Evolutionary conservation across 306 rosid species (phyloP).

Genomic region (Argentina anserina): DNA sequence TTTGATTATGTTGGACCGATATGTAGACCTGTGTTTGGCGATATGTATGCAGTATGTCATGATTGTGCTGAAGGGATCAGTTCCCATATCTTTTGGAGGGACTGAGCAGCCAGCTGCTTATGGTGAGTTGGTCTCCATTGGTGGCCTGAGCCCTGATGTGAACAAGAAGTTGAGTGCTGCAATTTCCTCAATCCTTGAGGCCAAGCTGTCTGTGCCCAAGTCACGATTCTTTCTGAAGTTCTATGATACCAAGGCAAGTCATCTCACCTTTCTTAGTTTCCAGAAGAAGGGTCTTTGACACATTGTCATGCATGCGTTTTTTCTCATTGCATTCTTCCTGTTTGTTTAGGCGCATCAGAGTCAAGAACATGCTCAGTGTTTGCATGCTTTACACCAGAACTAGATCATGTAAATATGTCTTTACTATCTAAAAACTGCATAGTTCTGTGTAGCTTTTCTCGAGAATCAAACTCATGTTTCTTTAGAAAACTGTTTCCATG

Average conservation of each 20-base stretch:
- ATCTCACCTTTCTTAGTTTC: slow-evolving; percentile 19
- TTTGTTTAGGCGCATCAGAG: slow-evolving; percentile 70
- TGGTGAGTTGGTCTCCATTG: slow-evolving; percentile 93
- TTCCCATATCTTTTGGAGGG: slow-evolving; percentile 89
- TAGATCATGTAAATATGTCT: slow-evolving; percentile 68
- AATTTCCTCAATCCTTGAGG: slow-evolving; percentile 65
- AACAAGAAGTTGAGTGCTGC: slow-evolving; percentile 94
- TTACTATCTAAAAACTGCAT: slow-evolving; percentile 36
- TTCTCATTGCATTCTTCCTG: slow-evolving; percentile 64
- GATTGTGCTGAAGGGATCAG: slow-evolving; percentile 90
- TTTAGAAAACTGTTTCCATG: slow-evolving; percentile 8
- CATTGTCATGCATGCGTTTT: slow-evolving; percentile 32
- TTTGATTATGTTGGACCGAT: background rate
- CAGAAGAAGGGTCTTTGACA: slow-evolving; percentile 20
- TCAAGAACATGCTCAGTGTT: slow-evolving; percentile 86
- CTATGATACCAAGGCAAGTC: slow-evolving; percentile 82
- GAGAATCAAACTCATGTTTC: slow-evolving; percentile 13
- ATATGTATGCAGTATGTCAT: slow-evolving; percentile 77
- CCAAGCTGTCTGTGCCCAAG: slow-evolving; percentile 86
- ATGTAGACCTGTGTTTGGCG: background rate
- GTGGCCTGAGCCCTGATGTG: slow-evolving; percentile 72
- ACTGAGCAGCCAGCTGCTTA: slow-evolving; percentile 88
- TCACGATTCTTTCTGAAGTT: slow-evolving; percentile 77
- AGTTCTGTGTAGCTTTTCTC: slow-evolving; percentile 18
- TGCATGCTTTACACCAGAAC: slow-evolving; percentile 93